Percentiles rank a stretch among this genome's conserved stretches.
These are phyloP conservation scores for Tausonia pullulans DNA, from an alignment of 1,284 basidiomycete genomes.

Conservation along the genomic window DNA sequence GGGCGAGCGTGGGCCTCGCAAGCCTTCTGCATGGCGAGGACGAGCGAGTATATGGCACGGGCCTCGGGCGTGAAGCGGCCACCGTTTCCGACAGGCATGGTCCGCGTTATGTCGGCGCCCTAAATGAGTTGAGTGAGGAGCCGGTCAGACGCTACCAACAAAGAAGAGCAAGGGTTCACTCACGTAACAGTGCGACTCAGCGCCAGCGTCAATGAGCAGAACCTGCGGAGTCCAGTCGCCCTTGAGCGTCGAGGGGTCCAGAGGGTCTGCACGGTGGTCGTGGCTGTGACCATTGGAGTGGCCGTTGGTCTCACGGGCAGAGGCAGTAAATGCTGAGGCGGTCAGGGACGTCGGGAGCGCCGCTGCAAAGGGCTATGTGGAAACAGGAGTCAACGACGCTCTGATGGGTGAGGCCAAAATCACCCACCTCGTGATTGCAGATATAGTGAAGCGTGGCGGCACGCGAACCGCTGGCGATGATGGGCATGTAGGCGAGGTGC, in stretches of 20 bases:
- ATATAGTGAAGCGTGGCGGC: slow-evolving; percentile 85
- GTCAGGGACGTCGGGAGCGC: slow-evolving; percentile 3
- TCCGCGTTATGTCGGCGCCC: slow-evolving; percentile 34
- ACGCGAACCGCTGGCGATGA: slow-evolving; percentile 68
- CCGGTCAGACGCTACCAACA: slow-evolving; percentile 15
- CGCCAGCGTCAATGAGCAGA: slow-evolving; percentile 80
- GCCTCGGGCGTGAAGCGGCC: slow-evolving; percentile 73
- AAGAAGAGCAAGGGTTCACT: no score
- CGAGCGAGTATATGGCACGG: slow-evolving; percentile 67
- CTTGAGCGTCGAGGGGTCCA: slow-evolving; percentile 18
- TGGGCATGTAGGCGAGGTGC: slow-evolving; percentile 83
- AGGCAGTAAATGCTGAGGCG: slow-evolving; percentile 13
- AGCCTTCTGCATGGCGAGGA: slow-evolving; percentile 72
- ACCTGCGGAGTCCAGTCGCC: slow-evolving; percentile 51
- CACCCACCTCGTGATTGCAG: slow-evolving; percentile 63
- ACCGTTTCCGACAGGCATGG: slow-evolving; percentile 58
- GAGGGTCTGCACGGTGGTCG: slow-evolving; percentile 21
- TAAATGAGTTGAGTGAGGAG: not conserved
- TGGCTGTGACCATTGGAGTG: slow-evolving; percentile 34
- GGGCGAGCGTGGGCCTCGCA: slow-evolving; percentile 59
- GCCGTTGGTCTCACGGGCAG: slow-evolving; percentile 25
- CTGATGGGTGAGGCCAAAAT: slow-evolving; percentile 37
- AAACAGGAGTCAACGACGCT: not conserved
- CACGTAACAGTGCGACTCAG: slow-evolving; percentile 67
- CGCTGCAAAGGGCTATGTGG: not conserved